These are phyloP conservation scores for Penicillium flavigenum DNA, from an alignment of 495 filamentous ascomycete species.

Conservation along the genomic window DNA sequence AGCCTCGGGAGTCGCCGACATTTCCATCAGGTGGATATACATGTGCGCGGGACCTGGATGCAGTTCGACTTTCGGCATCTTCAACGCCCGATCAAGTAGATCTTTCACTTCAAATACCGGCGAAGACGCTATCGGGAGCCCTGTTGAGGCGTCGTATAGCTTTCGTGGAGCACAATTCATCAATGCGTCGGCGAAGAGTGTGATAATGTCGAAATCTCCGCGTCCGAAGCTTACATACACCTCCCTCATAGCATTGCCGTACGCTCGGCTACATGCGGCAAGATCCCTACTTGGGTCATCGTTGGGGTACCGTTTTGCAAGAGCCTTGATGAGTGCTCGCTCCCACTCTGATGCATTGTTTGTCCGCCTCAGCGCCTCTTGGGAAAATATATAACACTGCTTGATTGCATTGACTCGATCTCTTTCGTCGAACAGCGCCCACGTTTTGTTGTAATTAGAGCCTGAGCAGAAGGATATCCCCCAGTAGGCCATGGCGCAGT, in stretches of 20 bases:
- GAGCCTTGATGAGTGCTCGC: conserved; percentile 51
- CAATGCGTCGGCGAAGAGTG: conserved; percentile 59
- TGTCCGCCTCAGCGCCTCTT: conserved; percentile 34
- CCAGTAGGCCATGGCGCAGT: conserved; percentile 62
- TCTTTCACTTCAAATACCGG: conserved; percentile 53
- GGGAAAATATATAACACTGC: conserved; percentile 37
- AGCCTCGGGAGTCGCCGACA: conserved; percentile 57
- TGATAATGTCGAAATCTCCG: conserved; percentile 54
- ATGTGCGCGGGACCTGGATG: conserved; percentile 63
- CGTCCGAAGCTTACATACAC: conserved; percentile 47
- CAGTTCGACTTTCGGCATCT: conserved; percentile 31
- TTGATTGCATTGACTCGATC: conserved; percentile 44
- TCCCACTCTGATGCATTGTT: conserved; percentile 38
- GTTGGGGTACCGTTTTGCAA: conserved; percentile 50
- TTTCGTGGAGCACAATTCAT: conserved; percentile 64
- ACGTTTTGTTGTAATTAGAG: conserved; percentile 70
- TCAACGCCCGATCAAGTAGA: conserved; percentile 51
- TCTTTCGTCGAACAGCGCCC: conserved; percentile 54
- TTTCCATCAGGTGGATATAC: conserved; percentile 68
- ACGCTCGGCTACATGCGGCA: conserved; percentile 47
- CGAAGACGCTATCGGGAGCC: conserved; percentile 50
- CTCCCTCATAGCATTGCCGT: conserved; percentile 54
- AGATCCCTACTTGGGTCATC: conserved; percentile 34
- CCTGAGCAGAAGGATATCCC: conserved; percentile 61
- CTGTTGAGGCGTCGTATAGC: conserved; percentile 56